phyloP scores from a whole-genome alignment of 2,329 filamentous ascomycete species.

The Neospermospora avenae region DNA sequence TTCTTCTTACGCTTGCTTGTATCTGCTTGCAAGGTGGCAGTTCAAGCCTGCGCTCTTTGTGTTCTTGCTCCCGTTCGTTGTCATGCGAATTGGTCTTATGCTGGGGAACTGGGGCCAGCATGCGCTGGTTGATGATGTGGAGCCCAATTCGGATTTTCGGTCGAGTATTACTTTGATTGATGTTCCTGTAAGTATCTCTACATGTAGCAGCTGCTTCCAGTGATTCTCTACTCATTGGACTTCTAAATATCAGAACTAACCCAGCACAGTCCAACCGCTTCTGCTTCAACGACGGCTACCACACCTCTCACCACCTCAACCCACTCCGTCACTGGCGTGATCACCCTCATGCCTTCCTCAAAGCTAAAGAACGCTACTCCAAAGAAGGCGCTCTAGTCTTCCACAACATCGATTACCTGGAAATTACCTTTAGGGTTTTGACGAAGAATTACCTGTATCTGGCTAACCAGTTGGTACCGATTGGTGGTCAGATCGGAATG shows the following conservation, averaged over 20 bases:
- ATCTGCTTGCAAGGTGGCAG: conserved; percentile 49
- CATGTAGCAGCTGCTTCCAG: neutral
- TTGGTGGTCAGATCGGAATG: conserved; percentile 68
- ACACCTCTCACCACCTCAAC: conserved; percentile 78
- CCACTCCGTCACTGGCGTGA: conserved; percentile 78
- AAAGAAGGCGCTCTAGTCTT: conserved; percentile 70
- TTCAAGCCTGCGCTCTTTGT: conserved; percentile 53
- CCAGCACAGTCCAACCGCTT: conserved; percentile 66
- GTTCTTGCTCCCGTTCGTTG: conserved; percentile 61
- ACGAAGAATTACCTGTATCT: conserved; percentile 69
- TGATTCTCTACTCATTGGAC: neutral
- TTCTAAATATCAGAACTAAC: neutral
- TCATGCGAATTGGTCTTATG: conserved; percentile 72
- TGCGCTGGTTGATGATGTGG: conserved; percentile 71
- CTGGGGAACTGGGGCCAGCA: conserved; percentile 84
- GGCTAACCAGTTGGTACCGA: conserved; percentile 68
- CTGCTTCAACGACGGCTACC: conserved; percentile 81
- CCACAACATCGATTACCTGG: conserved; percentile 76
- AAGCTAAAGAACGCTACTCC: conserved; percentile 64
- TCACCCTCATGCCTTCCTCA: conserved; percentile 70
- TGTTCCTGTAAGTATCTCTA: conserved; percentile 58
- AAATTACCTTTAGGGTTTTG: conserved; percentile 67
- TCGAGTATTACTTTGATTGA: conserved; percentile 79
- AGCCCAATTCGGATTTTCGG: conserved; percentile 74
- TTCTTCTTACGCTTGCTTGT: conserved; percentile 54